These are phyloP conservation scores for Ganoderma sp. DNA, from an alignment of 1,284 basidiomycete genomes.

Conservation along the genomic window DNA sequence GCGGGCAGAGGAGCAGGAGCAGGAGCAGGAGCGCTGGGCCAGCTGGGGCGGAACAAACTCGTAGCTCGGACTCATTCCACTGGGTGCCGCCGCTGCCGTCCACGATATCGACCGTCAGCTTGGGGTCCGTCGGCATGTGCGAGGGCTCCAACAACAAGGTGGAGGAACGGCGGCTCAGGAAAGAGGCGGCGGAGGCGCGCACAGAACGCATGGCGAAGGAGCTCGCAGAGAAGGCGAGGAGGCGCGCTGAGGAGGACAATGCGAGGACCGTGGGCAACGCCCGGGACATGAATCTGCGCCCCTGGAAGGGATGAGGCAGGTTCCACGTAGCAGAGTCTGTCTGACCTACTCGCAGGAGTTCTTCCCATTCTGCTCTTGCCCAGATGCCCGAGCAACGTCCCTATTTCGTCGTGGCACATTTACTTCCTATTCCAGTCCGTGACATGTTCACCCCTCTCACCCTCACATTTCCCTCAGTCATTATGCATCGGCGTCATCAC, in stretches of 20 bases:
- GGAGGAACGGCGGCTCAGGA: constrained; percentile 53
- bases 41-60: too few relatives aligned
- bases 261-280: constrained; percentile 19
- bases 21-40: not conserved
- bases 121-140: not conserved
- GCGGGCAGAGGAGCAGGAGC: not conserved
- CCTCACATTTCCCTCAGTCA: not conserved
- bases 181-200: constrained; percentile 49
- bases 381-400: too few relatives aligned
- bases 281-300: constrained; percentile 14
- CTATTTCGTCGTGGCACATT: too few relatives aligned
- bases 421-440: too few relatives aligned
- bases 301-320: constrained; percentile 30
- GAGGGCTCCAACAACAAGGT: constrained; percentile 39
- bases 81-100: not conserved
- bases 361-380: not conserved
- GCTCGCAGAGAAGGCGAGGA: constrained; percentile 30
- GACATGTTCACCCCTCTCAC: not conserved
- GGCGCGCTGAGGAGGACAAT: constrained; percentile 27
- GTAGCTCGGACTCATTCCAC: constrained; percentile 26
- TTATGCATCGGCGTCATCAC: not conserved
- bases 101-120: not conserved
- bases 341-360: constrained; percentile 16
- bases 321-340: constrained; percentile 30
- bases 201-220: constrained; percentile 51